phyloP scores from a whole-genome alignment of 2,329 filamentous ascomycete species.

The Hirsutella thompsonii region DNA sequence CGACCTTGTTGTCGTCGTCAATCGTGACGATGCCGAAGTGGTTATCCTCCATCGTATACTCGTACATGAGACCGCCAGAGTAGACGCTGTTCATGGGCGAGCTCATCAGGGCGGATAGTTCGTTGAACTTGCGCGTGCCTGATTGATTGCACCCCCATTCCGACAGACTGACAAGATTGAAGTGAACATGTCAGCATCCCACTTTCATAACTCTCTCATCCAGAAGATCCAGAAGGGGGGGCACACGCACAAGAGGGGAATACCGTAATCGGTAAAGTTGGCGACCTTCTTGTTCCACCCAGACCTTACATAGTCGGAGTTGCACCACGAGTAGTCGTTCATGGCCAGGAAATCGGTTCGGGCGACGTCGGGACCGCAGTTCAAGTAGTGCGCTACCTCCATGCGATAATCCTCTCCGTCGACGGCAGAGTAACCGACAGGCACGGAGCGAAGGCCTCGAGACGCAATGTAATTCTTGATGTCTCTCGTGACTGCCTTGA shows the following conservation, averaged over 20 bases:
- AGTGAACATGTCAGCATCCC: background rate
- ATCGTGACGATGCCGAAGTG: background rate
- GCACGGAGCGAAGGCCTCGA: slow-evolving; percentile 49
- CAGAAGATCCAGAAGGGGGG: background rate
- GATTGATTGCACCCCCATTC: background rate
- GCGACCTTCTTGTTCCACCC: slow-evolving; percentile 84
- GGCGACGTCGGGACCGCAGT: slow-evolving; percentile 75
- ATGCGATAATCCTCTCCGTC: slow-evolving; percentile 77
- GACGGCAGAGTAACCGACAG: slow-evolving; percentile 66
- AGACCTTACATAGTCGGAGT: slow-evolving; percentile 53
- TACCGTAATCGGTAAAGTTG: slow-evolving; percentile 74
- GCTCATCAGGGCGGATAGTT: background rate
- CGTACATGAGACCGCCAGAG: background rate
- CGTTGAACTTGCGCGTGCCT: background rate
- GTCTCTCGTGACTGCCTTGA: slow-evolving; percentile 69
- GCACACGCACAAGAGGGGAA: slow-evolving; percentile 61
- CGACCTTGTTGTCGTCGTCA: background rate
- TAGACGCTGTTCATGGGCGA: background rate
- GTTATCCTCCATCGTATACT: background rate
- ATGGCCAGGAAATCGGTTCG: slow-evolving; percentile 83
- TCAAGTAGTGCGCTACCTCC: slow-evolving; percentile 84
- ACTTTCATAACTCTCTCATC: no score
- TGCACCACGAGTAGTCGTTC: slow-evolving; percentile 85
- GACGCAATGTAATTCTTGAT: slow-evolving; percentile 57
- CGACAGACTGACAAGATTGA: background rate